Evolutionary conservation across 2,329 filamentous ascomycete genomes (phyloP).

Genomic region (Tolypocladium endophyticum): DNA sequence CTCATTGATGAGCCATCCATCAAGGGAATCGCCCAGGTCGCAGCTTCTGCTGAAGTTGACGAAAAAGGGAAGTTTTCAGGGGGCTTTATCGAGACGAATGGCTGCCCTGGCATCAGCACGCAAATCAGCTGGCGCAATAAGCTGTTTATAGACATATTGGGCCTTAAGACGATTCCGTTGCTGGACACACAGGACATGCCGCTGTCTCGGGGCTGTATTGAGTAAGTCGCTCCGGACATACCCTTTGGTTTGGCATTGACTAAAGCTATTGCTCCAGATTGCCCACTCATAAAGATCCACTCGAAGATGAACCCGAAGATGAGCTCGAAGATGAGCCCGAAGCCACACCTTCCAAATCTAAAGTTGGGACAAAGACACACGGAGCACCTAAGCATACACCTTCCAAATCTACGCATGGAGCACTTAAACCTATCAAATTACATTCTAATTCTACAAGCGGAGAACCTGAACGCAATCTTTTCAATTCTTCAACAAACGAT

Average conservation of each 20-base stretch:
- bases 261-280: background rate
- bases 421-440: no score
- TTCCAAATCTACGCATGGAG: background rate
- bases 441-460: no score
- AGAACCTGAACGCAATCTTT: no score
- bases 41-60: constrained; percentile 6
- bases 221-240: constrained; percentile 6
- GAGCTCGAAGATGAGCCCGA: no score
- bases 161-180: constrained; percentile 5
- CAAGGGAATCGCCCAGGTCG: constrained; percentile 10
- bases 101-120: constrained; percentile 15
- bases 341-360: no score
- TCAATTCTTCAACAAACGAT: no score
- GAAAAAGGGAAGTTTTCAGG: constrained; percentile 4
- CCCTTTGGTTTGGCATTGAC: background rate
- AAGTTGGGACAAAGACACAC: no score
- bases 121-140: constrained; percentile 17
- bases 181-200: constrained; percentile 12
- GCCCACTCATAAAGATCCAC: background rate
- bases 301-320: no score
- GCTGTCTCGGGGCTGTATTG: constrained; percentile 11
- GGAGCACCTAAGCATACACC: no score
- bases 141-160: constrained; percentile 11
- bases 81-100: constrained; percentile 9
- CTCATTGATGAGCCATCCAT: constrained; percentile 17